Evolutionary conservation across 257 asterid species (phyloP), one percentile per base, ranked within the genome.

Genomic region (Solanum sitiens): DNA sequence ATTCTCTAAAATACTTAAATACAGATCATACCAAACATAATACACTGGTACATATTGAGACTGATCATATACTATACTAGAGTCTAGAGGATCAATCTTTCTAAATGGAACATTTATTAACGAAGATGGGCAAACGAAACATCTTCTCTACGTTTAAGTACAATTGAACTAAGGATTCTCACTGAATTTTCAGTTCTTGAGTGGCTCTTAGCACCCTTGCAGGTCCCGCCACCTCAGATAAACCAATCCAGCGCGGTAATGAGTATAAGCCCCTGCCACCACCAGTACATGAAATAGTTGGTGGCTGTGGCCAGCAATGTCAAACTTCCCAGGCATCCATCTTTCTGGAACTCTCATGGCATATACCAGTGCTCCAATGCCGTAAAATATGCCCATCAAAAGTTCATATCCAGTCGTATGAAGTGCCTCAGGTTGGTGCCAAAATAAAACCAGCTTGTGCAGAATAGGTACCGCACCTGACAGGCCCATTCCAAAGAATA

Each of bases 261-360:
- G 99, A n/a, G 99, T 93, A 83, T 91, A 97, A 27, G 99, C 99
- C 83, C 98, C 99, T 0, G 98, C 99, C 45, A 97, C 98, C 5
- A 97, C 99, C 8, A 97, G 99, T 73, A 97, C 91, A 84, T 96
- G 99, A 84, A 96, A 96, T 5, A 95, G 94, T 83, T 96, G 99
- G 87, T 97, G 99, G 85, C 99, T 96, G 74, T 94, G 96, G 12
- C 99, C 99, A 0, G 97, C 98, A 15, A 97, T 93, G 71, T 97
- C 99, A 6, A 97, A 96, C 87, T 94, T 96, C 39, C 99, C 99
- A 0, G 99, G 99, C 97, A 89, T 94, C 99, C 98, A 95, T 88
- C 94, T 91, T 91, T 97, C 99, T 0, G 99, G 99, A 45, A 95
- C 84, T 72, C 98, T 87, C 98, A 89, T 88, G 4, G 99, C 98